Evolutionary conservation across 495 filamentous ascomycete species (phyloP), one percentile per base, ranked within the genome.

Genomic region (Copromyces sp.): DNA sequence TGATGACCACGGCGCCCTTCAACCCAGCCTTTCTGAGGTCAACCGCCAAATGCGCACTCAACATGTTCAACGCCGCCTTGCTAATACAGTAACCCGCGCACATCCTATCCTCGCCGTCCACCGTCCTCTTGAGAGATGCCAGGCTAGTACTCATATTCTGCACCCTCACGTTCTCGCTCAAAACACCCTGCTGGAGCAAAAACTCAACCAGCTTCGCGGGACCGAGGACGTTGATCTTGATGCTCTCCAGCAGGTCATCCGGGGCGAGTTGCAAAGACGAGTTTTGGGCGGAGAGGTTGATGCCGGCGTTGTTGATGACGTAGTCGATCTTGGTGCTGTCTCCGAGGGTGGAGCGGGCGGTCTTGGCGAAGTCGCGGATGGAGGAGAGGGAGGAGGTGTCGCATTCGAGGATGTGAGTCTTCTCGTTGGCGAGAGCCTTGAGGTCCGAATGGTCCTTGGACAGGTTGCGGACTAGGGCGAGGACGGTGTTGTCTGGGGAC

Each of bases 401-500:
- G 78, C 83, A 85, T 74, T 81, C 78, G 69, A 86, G 81, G 68
- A 85, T 80, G 77, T 85, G 84, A 20, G 45, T 53, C 0, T 53
- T 53, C 0, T 29, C 11, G 45, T 6, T 53, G 69, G 78, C 76
- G 14, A 75, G 76, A 3, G 75, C 71, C 61, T 76, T 75, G 11
- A 85, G 73, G 40, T 78, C 75, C 68, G 44, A 69, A 45, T 85
- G 78, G 47, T 79, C 76, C 35, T 79, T 74, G 12, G 78, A 79
- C 65, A 81, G 74, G 42, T 83, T 80, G 39, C 86, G 84, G 2
- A 83, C 80, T 20, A 80, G 75, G 20, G 84, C 86, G n/a, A 89
- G 74, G 76, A 89, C 77, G 65, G 80, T 87, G 80, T 88, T 88
- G 73, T 72, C 72, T 0, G 77, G 8, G 44, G 82, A 73, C 47